These are phyloP conservation scores for Trichoderma guizhouense DNA, from an alignment of 2,329 filamentous ascomycete species.

Conservation along the genomic window DNA sequence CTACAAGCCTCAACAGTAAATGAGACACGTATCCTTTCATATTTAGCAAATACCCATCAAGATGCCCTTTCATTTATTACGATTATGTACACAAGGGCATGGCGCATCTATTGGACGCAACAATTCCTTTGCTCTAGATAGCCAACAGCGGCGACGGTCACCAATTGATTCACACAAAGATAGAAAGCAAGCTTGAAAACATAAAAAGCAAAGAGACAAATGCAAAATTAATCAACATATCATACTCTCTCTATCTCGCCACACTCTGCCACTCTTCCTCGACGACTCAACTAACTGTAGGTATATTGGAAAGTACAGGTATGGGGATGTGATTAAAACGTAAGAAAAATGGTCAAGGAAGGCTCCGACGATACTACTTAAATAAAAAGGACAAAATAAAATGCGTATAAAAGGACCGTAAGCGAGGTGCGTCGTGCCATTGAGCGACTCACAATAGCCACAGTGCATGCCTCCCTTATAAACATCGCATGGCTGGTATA, in stretches of 20 bases:
- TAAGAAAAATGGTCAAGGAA: conserved; percentile 37
- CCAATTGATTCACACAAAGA: background rate
- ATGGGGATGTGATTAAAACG: conserved; percentile 38
- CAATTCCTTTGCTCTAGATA: background rate
- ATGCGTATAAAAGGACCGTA: conserved; percentile 25
- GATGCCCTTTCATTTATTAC: background rate
- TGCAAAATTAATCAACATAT: conserved; percentile 17
- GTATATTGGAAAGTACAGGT: conserved; percentile 31
- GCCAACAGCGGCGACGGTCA: background rate
- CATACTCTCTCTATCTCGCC: conserved; percentile 9
- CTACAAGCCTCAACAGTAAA: conserved; percentile 32
- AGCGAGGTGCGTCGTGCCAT: background rate
- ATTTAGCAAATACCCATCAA: background rate
- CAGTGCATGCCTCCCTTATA: background rate
- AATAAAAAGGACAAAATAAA: conserved; percentile 33
- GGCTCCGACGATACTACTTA: conserved; percentile 36
- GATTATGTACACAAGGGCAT: background rate
- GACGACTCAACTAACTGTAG: conserved; percentile 31
- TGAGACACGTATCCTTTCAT: background rate
- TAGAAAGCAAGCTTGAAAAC: background rate
- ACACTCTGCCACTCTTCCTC: conserved; percentile 14
- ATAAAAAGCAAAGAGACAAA: background rate
- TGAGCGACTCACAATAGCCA: background rate
- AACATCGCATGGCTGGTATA: background rate
- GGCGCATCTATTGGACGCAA: background rate